These are phyloP conservation scores for Aspergillus steynii DNA, from an alignment of 495 filamentous ascomycete species.

Conservation along the genomic window DNA sequence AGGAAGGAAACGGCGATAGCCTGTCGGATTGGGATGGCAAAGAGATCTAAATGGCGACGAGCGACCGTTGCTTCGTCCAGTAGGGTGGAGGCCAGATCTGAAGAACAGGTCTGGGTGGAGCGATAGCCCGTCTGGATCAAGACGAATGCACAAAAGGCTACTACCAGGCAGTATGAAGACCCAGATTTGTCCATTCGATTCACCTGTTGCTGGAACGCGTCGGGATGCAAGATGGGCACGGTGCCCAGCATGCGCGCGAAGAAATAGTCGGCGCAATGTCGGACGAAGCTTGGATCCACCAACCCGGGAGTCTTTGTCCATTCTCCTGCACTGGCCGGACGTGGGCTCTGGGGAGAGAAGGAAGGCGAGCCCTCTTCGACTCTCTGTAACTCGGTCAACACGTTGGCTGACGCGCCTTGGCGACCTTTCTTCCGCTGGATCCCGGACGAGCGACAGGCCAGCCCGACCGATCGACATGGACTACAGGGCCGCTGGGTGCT, in stretches of 20 bases:
- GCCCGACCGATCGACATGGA: constrained; percentile 65
- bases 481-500: constrained; percentile 51
- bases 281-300: constrained; percentile 60
- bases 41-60: constrained; percentile 66
- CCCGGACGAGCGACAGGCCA: constrained; percentile 79
- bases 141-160: constrained; percentile 74
- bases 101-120: constrained; percentile 18
- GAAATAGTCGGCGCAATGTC: constrained; percentile 71
- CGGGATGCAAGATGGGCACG: constrained; percentile 70
- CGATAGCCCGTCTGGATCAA: constrained; percentile 58
- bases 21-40: constrained; percentile 61
- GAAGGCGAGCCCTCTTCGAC: constrained; percentile 53
- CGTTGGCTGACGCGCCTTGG: constrained; percentile 78
- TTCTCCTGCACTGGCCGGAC: constrained; percentile 7
- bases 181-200: constrained; percentile 58
- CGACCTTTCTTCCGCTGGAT: constrained; percentile 85
- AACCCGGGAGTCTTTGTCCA: constrained; percentile 46
- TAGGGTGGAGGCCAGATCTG: constrained; percentile 55
- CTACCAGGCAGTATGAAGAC: constrained; percentile 73
- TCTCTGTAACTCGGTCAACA: constrained; percentile 69
- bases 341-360: constrained; percentile 40
- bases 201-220: constrained; percentile 58
- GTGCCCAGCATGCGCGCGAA: constrained; percentile 74
- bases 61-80: constrained; percentile 71
- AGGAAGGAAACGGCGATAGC: constrained; percentile 71